Percentiles rank a stretch among this genome's conserved stretches.
phyloP scores from a whole-genome alignment of 257 asterid genomes.

The Vinca minor region DNA sequence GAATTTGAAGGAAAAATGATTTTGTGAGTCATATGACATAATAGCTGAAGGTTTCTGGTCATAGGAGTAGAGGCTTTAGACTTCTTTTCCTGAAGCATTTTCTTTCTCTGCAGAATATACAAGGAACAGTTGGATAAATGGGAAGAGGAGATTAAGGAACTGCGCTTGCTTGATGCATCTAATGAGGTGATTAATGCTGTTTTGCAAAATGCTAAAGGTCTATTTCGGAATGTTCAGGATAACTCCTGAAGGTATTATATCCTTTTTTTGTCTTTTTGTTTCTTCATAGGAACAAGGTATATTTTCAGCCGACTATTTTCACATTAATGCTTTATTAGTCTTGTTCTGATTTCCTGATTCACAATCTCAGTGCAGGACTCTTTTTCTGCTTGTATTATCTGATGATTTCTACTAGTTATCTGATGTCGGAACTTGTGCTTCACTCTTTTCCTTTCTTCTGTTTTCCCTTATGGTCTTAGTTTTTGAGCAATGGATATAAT shows the following conservation, averaged over 20 bases:
- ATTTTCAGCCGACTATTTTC: not conserved
- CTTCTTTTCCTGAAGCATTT: slow-evolving; percentile 20
- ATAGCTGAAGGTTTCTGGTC: not conserved
- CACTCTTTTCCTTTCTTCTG: not conserved
- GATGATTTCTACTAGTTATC: no score
- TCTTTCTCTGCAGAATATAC: slow-evolving; percentile 51
- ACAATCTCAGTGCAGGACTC: not conserved
- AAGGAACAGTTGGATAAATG: slow-evolving; percentile 82
- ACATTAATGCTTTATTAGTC: not conserved
- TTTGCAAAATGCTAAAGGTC: slow-evolving; percentile 54
- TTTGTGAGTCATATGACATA: slow-evolving; percentile 39
- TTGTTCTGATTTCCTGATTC: not conserved
- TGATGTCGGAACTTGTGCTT: no score
- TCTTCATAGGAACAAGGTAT: not conserved
- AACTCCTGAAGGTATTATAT: slow-evolving; percentile 33
- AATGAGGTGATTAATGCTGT: slow-evolving; percentile 62
- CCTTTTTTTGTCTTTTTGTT: not conserved
- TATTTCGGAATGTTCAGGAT: slow-evolving; percentile 48
- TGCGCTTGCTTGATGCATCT: slow-evolving; percentile 61
- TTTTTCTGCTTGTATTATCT: no score
- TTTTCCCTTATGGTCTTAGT: not conserved
- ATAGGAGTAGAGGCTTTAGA: slow-evolving; percentile 11
- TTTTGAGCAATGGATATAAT: not conserved
- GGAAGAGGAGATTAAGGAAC: slow-evolving; percentile 85
- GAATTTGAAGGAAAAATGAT: slow-evolving; percentile 76